phyloP scores from a whole-genome alignment of 805 yeast species.

The Maudiozyma bulderi region DNA sequence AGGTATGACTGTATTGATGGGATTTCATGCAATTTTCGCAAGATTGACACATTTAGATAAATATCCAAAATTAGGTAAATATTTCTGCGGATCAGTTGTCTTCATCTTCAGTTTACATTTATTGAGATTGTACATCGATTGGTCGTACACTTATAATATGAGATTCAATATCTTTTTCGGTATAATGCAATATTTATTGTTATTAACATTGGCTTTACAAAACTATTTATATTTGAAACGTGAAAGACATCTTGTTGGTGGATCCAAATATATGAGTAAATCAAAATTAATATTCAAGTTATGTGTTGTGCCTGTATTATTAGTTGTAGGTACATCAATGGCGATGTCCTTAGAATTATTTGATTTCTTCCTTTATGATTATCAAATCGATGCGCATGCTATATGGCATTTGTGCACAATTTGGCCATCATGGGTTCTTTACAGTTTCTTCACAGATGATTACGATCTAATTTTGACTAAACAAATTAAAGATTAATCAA shows the following conservation, averaged over 20 bases:
- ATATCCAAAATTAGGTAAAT: conserved; percentile 24
- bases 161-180: conserved; percentile 77
- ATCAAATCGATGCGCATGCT: conserved; percentile 81
- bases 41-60: conserved; percentile 54
- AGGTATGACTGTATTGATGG: conserved; percentile 74
- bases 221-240: conserved; percentile 17
- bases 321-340: conserved; percentile 43
- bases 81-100: conserved; percentile 35
- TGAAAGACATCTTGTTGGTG: neutral
- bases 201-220: conserved; percentile 25
- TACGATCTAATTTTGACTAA: conserved; percentile 14
- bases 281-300: conserved; percentile 12
- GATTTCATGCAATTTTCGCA: conserved; percentile 58
- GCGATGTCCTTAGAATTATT: conserved; percentile 89
- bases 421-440: conserved; percentile 69
- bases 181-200: conserved; percentile 51
- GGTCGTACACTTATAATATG: conserved; percentile 95
- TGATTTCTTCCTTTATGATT: conserved; percentile 71
- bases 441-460: conserved; percentile 46
- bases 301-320: conserved; percentile 39
- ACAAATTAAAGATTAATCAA: neutral
- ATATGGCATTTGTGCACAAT: conserved; percentile 89
- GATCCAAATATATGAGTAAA: conserved; percentile 3
- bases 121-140: conserved; percentile 51
- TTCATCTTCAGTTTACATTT: conserved; percentile 56